Conservation (phyloP, 2,329 filamentous ascomycete species). For the Epichloe brachyelytri region DNA sequence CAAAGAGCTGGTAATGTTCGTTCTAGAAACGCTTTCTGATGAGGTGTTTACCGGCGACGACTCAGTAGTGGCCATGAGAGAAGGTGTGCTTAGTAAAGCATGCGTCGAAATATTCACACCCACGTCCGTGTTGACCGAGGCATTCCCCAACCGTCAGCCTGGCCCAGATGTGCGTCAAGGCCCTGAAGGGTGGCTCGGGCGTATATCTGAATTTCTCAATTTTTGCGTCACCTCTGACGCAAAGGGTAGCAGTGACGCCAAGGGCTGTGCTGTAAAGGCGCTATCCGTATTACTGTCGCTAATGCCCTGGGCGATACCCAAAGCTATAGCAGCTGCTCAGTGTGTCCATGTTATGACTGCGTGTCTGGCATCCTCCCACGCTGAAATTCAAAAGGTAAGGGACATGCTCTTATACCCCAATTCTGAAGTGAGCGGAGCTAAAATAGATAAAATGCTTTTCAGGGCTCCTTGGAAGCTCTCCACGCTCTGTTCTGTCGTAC, state of each 20-base stretch:
- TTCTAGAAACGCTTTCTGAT: slow-evolving; percentile 85
- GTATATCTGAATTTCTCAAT: slow-evolving; percentile 60
- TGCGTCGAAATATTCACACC: slow-evolving; percentile 93
- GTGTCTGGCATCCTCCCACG: slow-evolving; percentile 55
- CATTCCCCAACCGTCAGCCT: slow-evolving; percentile 60
- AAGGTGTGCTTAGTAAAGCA: slow-evolving; percentile 72
- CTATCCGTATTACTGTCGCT: slow-evolving; percentile 66
- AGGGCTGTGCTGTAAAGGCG: slow-evolving; percentile 60
- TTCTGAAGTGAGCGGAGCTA: not conserved
- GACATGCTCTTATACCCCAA: too few species aligned
- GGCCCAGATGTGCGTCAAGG: slow-evolving; percentile 60
- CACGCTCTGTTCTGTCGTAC: slow-evolving; percentile 67
- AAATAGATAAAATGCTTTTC: slow-evolving; percentile 8
- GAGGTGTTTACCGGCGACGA: slow-evolving; percentile 91
- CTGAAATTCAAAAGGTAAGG: slow-evolving; percentile 58
- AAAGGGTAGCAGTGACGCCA: slow-evolving; percentile 52
- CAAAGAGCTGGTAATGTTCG: slow-evolving; percentile 76
- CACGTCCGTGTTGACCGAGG: slow-evolving; percentile 56
- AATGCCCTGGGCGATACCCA: slow-evolving; percentile 78
- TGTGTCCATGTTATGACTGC: slow-evolving; percentile 60
- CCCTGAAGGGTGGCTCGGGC: slow-evolving; percentile 74
- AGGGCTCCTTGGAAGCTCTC: slow-evolving; percentile 73
- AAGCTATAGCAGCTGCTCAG: slow-evolving; percentile 59
- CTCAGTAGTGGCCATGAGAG: slow-evolving; percentile 67
- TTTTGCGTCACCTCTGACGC: slow-evolving; percentile 57